Evolutionary conservation across 2,329 filamentous ascomycete species (phyloP), one percentile per base, ranked within the genome.

Genomic region (Phialemoniopsis sp.): DNA sequence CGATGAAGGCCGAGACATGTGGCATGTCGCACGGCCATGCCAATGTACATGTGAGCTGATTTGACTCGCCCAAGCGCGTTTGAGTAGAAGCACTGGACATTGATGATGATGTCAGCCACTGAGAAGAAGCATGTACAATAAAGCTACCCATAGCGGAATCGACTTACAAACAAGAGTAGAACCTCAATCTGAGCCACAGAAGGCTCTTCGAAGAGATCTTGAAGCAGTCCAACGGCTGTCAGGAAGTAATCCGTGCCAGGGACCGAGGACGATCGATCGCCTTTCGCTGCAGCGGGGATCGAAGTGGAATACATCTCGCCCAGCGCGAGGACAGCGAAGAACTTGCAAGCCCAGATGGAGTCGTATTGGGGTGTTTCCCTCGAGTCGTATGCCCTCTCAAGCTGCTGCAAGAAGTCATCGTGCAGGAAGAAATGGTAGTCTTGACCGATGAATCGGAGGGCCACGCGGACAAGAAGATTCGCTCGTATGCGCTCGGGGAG

Each of bases 161-260:
- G 21, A 26, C 21, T 10, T 10, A 26, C 21, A 26, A 26, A 26
- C 21, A 26, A 26, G 6, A 26, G 10, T 10, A 26, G 10, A 10
- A 26, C 21, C 10, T 26, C 21, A 26, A 26, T 26, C 21, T 26
- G 21, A 26, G 21, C 21, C 6, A 26, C 21, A 6, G 60, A 67
- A 0, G 67, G 66, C 35, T 68, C 54, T 35, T 70, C 67, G 10
- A 62, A 64, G 1, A 62, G 48, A 14, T 69, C 59, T n/a, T 64
- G 64, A 12, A 67, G 51, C 15, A 68, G 34, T 3, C 54, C 58
- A 38, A 70, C 55, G 1, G 67, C 57, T 7, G 55, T 53, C 4
- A 66, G 56, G 46, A 68, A 70, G 34, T 68, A 70, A 1, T 60
- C 58, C 2, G 64, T 67, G 1, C 67, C 67, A 0, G 67, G 66